Evolutionary conservation across 768 basidiomycete species (phyloP).

Genomic region (Dioszegia aurantiaca): DNA sequence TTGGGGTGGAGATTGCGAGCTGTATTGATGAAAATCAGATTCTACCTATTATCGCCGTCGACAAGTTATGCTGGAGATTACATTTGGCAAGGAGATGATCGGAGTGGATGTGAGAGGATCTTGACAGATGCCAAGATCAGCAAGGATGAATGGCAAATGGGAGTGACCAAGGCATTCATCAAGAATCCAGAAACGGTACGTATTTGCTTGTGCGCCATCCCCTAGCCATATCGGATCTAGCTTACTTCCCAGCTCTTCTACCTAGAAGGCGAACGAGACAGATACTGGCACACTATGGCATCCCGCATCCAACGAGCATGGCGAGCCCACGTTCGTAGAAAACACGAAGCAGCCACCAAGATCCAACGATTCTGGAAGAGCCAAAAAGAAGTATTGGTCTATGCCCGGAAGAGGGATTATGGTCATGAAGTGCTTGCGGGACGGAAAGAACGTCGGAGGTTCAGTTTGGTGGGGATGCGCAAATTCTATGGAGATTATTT

Average conservation of each 20-base stretch:
- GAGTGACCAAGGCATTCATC: constrained; percentile 96
- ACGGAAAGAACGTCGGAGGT: constrained; percentile 88
- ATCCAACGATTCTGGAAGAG: constrained; percentile 99
- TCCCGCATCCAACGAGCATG: constrained; percentile 91
- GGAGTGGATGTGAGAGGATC: constrained; percentile 88
- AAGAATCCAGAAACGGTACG: constrained; percentile 96
- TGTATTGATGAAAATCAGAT: constrained; percentile 52
- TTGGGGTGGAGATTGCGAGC: neutral
- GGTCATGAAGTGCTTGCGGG: constrained; percentile 88
- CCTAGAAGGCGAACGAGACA: constrained; percentile 95
- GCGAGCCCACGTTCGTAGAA: constrained; percentile 92
- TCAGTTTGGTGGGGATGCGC: constrained; percentile 88
- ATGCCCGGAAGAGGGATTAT: constrained; percentile 85
- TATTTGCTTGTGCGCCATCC: neutral
- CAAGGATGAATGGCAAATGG: constrained; percentile 99
- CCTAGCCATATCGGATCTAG: constrained; percentile 7
- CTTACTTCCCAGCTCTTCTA: constrained; percentile 74
- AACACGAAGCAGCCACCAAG: constrained; percentile 86
- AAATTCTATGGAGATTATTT: constrained; percentile 96
- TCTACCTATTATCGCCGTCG: constrained; percentile 88
- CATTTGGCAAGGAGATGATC: constrained; percentile 86
- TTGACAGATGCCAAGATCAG: constrained; percentile 92
- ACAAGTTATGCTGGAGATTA: constrained; percentile 99
- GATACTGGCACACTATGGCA: constrained; percentile 99
- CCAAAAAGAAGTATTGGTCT: constrained; percentile 89